A percentile compares a stretch with the other conserved stretches of the same genome.
Conservation (phyloP, 2,329 filamentous ascomycete genomes). For the Trichoderma sp. region DNA sequence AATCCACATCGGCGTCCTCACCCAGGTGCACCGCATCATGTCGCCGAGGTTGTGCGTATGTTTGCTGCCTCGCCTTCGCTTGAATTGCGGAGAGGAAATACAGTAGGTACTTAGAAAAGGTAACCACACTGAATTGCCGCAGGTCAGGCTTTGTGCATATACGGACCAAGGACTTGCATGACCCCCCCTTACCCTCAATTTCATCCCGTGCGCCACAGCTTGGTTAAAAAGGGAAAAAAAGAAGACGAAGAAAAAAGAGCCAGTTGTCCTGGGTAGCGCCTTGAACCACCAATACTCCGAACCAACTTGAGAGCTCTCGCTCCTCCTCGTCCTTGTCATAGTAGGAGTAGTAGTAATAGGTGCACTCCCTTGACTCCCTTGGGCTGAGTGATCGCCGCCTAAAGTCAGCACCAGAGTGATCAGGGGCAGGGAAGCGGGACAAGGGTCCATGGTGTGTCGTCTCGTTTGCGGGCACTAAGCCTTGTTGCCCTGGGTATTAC, state of each 20-base stretch:
- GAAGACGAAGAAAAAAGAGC: too few relatives aligned
- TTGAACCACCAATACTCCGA: neutral
- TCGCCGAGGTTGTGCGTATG: neutral
- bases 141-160: neutral
- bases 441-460: neutral
- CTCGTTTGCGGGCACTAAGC: neutral
- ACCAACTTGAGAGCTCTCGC: neutral
- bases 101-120: neutral
- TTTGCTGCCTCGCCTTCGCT: neutral
- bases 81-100: neutral
- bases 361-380: neutral
- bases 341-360: neutral
- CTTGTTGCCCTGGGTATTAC: neutral
- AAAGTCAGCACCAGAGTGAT: neutral
- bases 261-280: too few relatives aligned
- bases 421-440: neutral
- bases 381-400: neutral
- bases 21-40: neutral
- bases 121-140: neutral
- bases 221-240: too few relatives aligned
- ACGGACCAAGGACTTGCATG: neutral
- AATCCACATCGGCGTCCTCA: slow-evolving; percentile 12
- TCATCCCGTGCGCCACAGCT: neutral
- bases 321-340: too few relatives aligned
- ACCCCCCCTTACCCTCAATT: neutral